A percentile compares a stretch with the other conserved stretches of the same genome.
Evolutionary conservation across 73 alveolate species (phyloP).

Genomic region (Paraurostyla sp.): DNA sequence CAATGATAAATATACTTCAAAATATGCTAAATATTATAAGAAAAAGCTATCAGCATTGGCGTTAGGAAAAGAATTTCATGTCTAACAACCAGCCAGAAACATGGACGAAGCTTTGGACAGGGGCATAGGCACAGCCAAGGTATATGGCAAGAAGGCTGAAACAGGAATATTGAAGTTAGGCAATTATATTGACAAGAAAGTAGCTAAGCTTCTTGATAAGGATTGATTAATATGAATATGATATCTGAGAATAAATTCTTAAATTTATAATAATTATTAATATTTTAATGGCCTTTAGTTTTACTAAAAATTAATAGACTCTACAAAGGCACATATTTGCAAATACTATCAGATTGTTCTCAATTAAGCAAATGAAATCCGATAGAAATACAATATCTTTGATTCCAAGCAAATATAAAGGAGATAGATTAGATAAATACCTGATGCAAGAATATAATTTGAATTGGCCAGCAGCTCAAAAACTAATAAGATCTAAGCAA

Average conservation of each 20-base stretch:
- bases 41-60: background rate
- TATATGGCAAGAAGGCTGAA: background rate
- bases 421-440: conserved; percentile 44
- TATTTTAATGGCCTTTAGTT: no score
- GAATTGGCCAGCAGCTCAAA: conserved; percentile 40
- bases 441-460: conserved; percentile 10
- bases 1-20: background rate
- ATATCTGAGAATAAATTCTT: no score
- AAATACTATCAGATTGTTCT: background rate
- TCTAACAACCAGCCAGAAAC: background rate
- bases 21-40: background rate
- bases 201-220: background rate
- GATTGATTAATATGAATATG: no score
- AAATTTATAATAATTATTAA: no score
- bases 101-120: no score
- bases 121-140: background rate
- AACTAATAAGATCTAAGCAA: conserved; percentile 21
- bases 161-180: background rate
- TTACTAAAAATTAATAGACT: no score
- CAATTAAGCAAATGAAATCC: background rate
- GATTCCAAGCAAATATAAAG: background rate
- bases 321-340: no score
- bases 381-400: background rate
- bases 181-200: background rate
- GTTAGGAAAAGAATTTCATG: background rate